Conservation (phyloP, 2,329 filamentous ascomycete genomes). For the Talaromyces islandicus region DNA sequence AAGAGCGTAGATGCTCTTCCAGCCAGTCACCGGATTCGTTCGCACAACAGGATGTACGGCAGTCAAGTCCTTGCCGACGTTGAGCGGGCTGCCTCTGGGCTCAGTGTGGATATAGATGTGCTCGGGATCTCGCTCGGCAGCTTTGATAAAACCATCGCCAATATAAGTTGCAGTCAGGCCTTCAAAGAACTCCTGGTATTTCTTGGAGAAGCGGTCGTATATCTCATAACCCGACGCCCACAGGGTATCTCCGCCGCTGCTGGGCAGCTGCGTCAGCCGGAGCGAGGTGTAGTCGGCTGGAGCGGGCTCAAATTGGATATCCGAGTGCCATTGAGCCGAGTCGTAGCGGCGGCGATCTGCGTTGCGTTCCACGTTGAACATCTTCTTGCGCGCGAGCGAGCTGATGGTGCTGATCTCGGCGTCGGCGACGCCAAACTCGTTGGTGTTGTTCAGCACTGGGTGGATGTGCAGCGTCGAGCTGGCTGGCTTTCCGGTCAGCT, state of each 20-base stretch:
- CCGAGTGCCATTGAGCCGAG: constrained; percentile 50
- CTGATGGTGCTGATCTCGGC: constrained; percentile 47
- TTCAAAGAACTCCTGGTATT: constrained; percentile 53
- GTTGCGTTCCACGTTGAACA: constrained; percentile 49
- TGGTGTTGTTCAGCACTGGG: constrained; percentile 41
- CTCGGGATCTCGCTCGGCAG: neutral
- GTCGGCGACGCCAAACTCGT: constrained; percentile 41
- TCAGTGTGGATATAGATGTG: neutral
- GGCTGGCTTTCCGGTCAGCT: constrained; percentile 33
- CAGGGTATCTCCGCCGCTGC: constrained; percentile 56
- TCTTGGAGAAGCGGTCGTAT: constrained; percentile 56
- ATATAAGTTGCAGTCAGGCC: constrained; percentile 45
- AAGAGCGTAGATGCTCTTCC: constrained; percentile 51
- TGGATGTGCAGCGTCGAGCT: constrained; percentile 18
- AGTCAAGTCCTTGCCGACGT: constrained; percentile 46
- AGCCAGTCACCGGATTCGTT: constrained; percentile 59
- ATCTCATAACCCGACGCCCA: constrained; percentile 64
- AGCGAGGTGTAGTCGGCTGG: constrained; percentile 60
- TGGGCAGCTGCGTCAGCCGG: constrained; percentile 51
- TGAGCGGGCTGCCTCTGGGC: constrained; percentile 37
- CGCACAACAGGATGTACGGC: constrained; percentile 53
- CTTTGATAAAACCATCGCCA: constrained; percentile 2
- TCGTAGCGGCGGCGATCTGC: constrained; percentile 30
- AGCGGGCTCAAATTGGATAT: constrained; percentile 60
- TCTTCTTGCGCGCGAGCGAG: neutral